A percentile compares a stretch with the other conserved stretches of the same genome.
Evolutionary conservation across 2,329 filamentous ascomycete species (phyloP).

Genomic region (Botryotinia globosa): DNA sequence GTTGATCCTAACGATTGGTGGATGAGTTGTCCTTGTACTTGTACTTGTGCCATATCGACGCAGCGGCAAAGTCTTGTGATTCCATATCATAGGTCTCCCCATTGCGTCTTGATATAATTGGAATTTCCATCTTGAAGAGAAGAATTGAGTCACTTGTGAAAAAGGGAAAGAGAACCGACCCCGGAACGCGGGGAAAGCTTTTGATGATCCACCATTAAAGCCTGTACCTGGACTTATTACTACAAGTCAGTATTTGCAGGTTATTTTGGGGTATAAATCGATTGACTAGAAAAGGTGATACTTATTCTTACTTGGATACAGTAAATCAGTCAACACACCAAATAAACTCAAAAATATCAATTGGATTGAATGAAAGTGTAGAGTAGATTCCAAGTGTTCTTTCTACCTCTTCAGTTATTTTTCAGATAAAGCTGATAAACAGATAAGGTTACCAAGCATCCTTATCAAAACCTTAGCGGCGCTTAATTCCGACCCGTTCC

Average conservation of each 20-base stretch:
- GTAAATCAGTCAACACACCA: background rate
- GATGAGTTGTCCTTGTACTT: constrained; percentile 33
- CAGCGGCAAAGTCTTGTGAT: constrained; percentile 12
- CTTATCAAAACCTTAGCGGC: background rate
- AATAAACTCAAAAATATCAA: background rate
- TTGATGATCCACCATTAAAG: background rate
- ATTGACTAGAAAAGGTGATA: background rate
- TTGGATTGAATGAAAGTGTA: background rate
- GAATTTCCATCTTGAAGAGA: background rate
- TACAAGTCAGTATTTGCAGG: background rate
- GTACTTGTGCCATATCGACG: constrained; percentile 29
- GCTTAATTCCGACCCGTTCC: constrained; percentile 18
- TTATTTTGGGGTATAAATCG: background rate
- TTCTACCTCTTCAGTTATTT: background rate
- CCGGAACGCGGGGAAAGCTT: constrained; percentile 15
- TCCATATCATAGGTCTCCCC: constrained; percentile 24
- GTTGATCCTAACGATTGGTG: constrained; percentile 67
- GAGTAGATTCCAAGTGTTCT: background rate
- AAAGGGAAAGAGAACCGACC: background rate
- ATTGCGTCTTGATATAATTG: constrained; percentile 17
- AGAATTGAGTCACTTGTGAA: background rate
- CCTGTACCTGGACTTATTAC: background rate
- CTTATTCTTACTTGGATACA: background rate
- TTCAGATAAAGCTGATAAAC: background rate
- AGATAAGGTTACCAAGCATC: background rate